Evolutionary conservation across 257 asterid species (phyloP).

Genomic region (Solanum bulbocastanum): DNA sequence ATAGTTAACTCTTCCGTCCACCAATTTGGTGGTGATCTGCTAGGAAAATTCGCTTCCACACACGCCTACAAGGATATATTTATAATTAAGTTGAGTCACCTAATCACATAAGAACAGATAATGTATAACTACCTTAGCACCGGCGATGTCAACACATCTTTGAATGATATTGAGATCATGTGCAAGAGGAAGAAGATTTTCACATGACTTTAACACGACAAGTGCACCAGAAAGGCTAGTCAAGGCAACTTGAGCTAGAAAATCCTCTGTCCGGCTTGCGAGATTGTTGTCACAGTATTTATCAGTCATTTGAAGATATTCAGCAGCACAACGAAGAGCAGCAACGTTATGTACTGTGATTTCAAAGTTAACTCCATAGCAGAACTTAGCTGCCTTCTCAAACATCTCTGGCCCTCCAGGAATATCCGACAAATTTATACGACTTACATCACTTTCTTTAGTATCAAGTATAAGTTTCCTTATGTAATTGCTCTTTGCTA

Average conservation of each 20-base stretch:
- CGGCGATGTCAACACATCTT: conserved; percentile 62
- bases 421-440: conserved; percentile 54
- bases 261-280: conserved; percentile 77
- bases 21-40: conserved; percentile 96
- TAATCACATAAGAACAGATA: too few species aligned
- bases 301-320: conserved; percentile 84
- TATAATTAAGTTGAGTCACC: not conserved
- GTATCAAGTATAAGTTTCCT: conserved; percentile 62
- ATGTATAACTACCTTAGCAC: conserved; percentile 54
- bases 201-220: conserved; percentile 74
- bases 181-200: conserved; percentile 78
- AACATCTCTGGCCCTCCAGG: conserved; percentile 95
- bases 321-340: conserved; percentile 86
- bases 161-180: conserved; percentile 66
- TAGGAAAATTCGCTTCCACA: conserved; percentile 84
- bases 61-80: conserved; percentile 46
- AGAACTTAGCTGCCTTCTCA: conserved; percentile 86
- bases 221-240: conserved; percentile 78
- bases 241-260: conserved; percentile 68
- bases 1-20: conserved; percentile 96
- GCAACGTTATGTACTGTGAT: conserved; percentile 93
- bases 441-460: conserved; percentile 49
- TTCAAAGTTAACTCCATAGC: conserved; percentile 94
- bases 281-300: conserved; percentile 63
- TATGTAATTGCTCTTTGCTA: conserved; percentile 86